Evolutionary conservation across 176 grass and related monocot species (phyloP), one percentile per base, ranked within the genome.

Genomic region (Olyra latifolia): DNA sequence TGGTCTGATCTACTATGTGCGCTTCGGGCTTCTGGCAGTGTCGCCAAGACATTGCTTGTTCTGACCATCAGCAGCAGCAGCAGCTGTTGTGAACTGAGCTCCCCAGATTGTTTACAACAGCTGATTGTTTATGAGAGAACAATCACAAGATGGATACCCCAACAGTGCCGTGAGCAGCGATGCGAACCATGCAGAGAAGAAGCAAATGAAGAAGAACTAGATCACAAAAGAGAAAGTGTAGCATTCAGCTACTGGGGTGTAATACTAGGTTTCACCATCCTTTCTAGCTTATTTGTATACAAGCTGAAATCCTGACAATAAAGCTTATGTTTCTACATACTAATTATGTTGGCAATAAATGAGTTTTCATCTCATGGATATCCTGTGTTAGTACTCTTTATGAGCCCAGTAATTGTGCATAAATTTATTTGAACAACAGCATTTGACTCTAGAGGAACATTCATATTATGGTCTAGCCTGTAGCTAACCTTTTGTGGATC

Each of bases 41-140:
- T 97, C 16, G 89, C 91, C 43, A 94, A 97, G 85, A 86, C 85
- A 19, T 61, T 94, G 48, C 79, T 97, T 68, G 54, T 91, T 69
- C 84, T 97, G 11, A 75, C 68, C 5, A 19, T 97, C 16, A 86
- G 35, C 22, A 20, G 47, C 19, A 30, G 44, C 24, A 48, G 58
- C 22, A 43, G 16, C 6, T 53, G 0, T 17, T 71, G 13, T 17
- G 81, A 49, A 20, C 49, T 77, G 59, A 25, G 72, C 53, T 90
- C 80, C 8, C 75, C 30, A 8, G 60, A 83, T 32, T 94, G 75
- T 78, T 88, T 92, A 27, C 79, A 85, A 6, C 65, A 79, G 20
- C 44, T 91, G 17, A n/a, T 60, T 65, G 91, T 90, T 80, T 75
- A 88, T n/a, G 85, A 92, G 82, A 86, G 82, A 74, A 82, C 64